A percentile compares a stretch with the other conserved stretches of the same genome.
Evolutionary conservation across 768 basidiomycete species (phyloP).

Genomic region (Collybia mongolica): DNA sequence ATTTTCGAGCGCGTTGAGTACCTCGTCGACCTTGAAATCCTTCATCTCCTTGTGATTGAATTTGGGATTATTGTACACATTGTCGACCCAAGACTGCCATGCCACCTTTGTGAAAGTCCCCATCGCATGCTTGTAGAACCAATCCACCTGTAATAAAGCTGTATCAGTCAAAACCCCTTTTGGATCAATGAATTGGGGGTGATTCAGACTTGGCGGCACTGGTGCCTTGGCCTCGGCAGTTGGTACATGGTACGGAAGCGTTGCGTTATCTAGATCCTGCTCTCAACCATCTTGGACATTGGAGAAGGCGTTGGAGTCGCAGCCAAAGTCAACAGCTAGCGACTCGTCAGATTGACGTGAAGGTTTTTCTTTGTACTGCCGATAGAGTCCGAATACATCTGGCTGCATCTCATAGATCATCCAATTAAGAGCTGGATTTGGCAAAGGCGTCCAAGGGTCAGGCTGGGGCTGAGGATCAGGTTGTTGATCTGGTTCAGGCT

Average conservation of each 20-base stretch:
- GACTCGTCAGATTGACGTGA: neutral
- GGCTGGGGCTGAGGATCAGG: neutral
- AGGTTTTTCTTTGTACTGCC: neutral
- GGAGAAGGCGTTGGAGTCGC: neutral
- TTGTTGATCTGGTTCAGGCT: neutral
- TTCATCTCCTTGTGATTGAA: neutral
- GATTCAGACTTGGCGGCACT: neutral
- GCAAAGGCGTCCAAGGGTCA: neutral
- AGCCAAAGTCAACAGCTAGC: neutral
- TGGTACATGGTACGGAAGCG: neutral
- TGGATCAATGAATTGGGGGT: neutral
- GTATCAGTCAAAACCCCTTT: neutral
- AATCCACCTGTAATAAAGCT: no score
- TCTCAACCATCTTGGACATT: neutral
- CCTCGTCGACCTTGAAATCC: neutral
- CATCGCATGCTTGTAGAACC: no score
- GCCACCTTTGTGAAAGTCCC: neutral
- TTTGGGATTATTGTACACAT: neutral
- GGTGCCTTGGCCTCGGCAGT: neutral
- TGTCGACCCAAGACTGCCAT: neutral
- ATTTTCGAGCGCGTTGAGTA: neutral
- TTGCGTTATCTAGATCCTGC: neutral
- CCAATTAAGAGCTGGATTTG: neutral
- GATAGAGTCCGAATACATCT: neutral
- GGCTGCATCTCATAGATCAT: neutral